Evolutionary conservation across 2,329 filamentous ascomycete genomes (phyloP).

Genomic region (Nothomitra cinnamomea): DNA sequence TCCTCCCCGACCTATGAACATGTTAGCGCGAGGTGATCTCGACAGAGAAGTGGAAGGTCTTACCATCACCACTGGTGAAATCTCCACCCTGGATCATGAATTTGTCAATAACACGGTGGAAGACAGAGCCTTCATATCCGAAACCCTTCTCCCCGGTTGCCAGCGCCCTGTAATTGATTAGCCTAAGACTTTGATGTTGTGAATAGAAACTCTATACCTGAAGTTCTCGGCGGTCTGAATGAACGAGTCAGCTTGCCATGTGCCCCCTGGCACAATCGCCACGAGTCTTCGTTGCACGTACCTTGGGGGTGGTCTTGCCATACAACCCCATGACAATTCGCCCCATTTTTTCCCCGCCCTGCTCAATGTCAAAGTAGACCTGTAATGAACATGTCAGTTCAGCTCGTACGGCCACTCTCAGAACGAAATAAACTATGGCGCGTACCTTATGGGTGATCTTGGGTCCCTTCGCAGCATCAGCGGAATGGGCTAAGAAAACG

Average conservation of each 20-base stretch:
- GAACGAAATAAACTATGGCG: not conserved
- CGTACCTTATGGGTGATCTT: conserved; percentile 82
- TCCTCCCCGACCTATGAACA: conserved; percentile 50
- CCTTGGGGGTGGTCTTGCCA: conserved; percentile 71
- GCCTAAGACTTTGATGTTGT: not conserved
- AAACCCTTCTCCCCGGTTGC: conserved; percentile 76
- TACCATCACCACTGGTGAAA: conserved; percentile 61
- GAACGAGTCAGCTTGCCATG: conserved; percentile 9
- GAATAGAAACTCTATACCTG: conserved; percentile 25
- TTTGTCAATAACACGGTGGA: conserved; percentile 80
- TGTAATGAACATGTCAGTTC: conserved; percentile 15
- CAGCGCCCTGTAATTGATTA: conserved; percentile 31
- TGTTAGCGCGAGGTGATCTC: conserved; percentile 7
- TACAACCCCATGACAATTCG: conserved; percentile 70
- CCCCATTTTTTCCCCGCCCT: conserved; percentile 58
- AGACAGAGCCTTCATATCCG: conserved; percentile 63
- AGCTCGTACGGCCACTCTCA: not conserved
- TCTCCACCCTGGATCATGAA: conserved; percentile 91
- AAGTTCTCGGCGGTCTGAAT: conserved; percentile 46
- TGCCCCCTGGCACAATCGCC: not conserved
- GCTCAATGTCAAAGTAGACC: conserved; percentile 71
- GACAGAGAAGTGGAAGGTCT: conserved; percentile 7
- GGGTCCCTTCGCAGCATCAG: conserved; percentile 64
- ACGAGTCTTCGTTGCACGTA: conserved; percentile 15
- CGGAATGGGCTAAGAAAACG: conserved; percentile 58